Conservation (phyloP, 2,329 filamentous ascomycete species). For the Simplicillium sp. region DNA sequence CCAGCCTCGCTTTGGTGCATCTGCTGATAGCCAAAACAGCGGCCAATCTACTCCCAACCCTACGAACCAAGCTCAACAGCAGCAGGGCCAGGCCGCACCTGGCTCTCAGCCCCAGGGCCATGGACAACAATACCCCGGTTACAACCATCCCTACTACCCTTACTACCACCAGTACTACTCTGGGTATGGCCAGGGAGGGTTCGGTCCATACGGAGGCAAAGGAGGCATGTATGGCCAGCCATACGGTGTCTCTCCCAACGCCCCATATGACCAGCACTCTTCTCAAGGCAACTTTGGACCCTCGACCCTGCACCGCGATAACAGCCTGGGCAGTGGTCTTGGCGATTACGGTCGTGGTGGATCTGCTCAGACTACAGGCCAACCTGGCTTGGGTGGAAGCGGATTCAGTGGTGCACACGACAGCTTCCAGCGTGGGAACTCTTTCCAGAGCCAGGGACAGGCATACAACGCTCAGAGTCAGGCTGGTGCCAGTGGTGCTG, state of each 20-base stretch:
- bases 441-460: conserved; percentile 47
- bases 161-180: conserved; percentile 55
- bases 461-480: conserved; percentile 42
- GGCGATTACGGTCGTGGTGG: conserved; percentile 45
- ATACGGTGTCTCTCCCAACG: conserved; percentile 47
- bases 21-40: conserved; percentile 67
- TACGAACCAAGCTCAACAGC: conserved; percentile 42
- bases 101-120: conserved; percentile 36
- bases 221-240: conserved; percentile 44
- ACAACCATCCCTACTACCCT: conserved; percentile 51
- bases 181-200: conserved; percentile 43
- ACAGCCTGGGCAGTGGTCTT: conserved; percentile 37
- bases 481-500: conserved; percentile 29
- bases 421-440: conserved; percentile 42
- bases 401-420: conserved; percentile 47
- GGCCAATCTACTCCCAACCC: conserved; percentile 89
- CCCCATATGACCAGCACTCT: conserved; percentile 45
- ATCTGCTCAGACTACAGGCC: conserved; percentile 38
- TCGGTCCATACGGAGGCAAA: conserved; percentile 43
- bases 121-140: conserved; percentile 37
- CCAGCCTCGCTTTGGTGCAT: conserved; percentile 49
- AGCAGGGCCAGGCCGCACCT: conserved; percentile 33
- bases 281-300: conserved; percentile 47
- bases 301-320: conserved; percentile 43
- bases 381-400: conserved; percentile 35